phyloP scores from a whole-genome alignment of 2,329 filamentous ascomycete genomes.

The Karstenula rhodostoma region DNA sequence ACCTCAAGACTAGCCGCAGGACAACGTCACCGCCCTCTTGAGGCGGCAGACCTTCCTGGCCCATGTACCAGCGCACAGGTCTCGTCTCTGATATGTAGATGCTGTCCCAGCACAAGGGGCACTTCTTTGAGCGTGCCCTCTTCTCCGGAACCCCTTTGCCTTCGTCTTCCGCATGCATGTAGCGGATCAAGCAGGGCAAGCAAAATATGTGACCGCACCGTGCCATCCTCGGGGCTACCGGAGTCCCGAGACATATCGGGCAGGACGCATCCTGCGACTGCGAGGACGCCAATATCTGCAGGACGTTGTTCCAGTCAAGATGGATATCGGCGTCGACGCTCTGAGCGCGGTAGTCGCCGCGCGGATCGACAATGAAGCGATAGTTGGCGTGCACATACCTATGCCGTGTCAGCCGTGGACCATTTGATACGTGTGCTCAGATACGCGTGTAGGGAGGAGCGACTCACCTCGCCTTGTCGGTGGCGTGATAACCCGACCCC shows the following conservation, averaged over 20 bases:
- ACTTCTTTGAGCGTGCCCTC: slow-evolving; percentile 87
- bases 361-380: slow-evolving; percentile 90
- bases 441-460: neutral
- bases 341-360: slow-evolving; percentile 79
- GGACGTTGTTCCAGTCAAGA: slow-evolving; percentile 87
- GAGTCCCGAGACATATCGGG: slow-evolving; percentile 92
- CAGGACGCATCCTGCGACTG: slow-evolving; percentile 89
- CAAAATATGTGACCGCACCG: slow-evolving; percentile 98
- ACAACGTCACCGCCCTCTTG: slow-evolving; percentile 89
- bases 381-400: slow-evolving; percentile 96
- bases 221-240: slow-evolving; percentile 94
- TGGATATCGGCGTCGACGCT: slow-evolving; percentile 87
- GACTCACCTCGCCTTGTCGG: slow-evolving; percentile 83
- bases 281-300: slow-evolving; percentile 90
- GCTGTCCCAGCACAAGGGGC: slow-evolving; percentile 92
- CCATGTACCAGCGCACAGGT: slow-evolving; percentile 89
- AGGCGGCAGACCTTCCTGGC: slow-evolving; percentile 83
- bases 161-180: slow-evolving; percentile 87
- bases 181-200: slow-evolving; percentile 88
- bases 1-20: slow-evolving; percentile 82
- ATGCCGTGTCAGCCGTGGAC: slow-evolving; percentile 11
- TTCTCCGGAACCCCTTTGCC: slow-evolving; percentile 65
- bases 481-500: slow-evolving; percentile 87
- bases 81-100: slow-evolving; percentile 91
- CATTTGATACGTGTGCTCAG: neutral